phyloP scores from a whole-genome alignment of 2,329 filamentous ascomycete genomes.

The Ophiostoma sp. region DNA sequence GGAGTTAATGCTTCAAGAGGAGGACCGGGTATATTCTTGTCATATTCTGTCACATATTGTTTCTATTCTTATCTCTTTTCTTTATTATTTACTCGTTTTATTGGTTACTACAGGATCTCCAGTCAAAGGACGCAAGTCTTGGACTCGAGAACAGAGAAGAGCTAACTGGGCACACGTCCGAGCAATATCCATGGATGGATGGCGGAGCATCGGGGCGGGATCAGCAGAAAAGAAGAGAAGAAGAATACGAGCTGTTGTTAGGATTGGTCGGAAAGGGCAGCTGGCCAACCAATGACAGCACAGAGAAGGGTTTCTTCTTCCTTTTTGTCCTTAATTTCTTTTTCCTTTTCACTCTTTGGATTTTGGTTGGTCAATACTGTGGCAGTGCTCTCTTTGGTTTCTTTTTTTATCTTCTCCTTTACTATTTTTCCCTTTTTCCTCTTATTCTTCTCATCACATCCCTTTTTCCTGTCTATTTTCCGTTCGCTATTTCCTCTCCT shows the following conservation, averaged over 20 bases:
- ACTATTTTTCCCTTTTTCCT: background rate
- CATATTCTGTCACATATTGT: background rate
- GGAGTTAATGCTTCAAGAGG: background rate
- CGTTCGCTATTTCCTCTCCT: background rate
- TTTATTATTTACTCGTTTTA: background rate
- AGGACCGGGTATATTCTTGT: background rate
- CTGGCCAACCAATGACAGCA: background rate
- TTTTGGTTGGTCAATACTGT: background rate
- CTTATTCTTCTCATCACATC: no score
- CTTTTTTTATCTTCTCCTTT: background rate
- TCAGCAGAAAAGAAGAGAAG: background rate
- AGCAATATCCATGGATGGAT: background rate
- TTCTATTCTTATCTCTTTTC: background rate
- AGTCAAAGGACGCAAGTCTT: conserved; percentile 1
- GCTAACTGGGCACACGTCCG: conserved; percentile 9
- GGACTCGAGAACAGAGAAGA: conserved; percentile 4
- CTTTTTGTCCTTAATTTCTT: background rate
- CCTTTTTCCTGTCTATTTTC: background rate
- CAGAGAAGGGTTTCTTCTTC: background rate
- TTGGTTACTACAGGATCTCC: background rate
- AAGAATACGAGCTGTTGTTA: background rate
- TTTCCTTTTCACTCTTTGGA: conserved; percentile 7
- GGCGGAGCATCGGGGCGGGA: background rate
- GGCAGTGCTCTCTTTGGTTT: background rate
- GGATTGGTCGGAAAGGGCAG: background rate